These are phyloP conservation scores for Fusarium tupiense DNA, from an alignment of 2,329 filamentous ascomycete species.

Conservation along the genomic window DNA sequence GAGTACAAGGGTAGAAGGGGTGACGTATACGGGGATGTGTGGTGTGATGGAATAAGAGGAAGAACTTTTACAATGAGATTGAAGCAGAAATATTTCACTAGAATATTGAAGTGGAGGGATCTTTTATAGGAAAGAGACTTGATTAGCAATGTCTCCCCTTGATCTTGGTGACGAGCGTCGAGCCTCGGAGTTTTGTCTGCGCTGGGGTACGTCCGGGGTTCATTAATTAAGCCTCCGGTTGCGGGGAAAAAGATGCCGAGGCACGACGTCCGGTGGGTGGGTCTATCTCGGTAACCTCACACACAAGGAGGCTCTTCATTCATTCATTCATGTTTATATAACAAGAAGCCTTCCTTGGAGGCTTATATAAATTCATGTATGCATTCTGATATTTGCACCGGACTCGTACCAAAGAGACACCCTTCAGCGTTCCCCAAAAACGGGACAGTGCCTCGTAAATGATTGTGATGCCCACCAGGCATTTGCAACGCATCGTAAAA, in stretches of 20 bases:
- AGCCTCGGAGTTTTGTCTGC: conserved; percentile 33
- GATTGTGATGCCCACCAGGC: background rate
- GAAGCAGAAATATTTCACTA: background rate
- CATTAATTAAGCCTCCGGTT: conserved; percentile 36
- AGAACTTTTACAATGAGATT: background rate
- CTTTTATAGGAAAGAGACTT: conserved; percentile 22
- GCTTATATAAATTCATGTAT: background rate
- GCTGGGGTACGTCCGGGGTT: conserved; percentile 26
- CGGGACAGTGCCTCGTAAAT: background rate
- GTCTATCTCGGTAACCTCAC: conserved; percentile 24
- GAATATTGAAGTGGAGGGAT: background rate
- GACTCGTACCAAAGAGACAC: background rate
- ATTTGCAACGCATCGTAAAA: background rate
- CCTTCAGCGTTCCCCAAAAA: background rate
- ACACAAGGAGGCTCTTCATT: background rate
- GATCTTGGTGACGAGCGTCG: conserved; percentile 18
- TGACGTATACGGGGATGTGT: background rate
- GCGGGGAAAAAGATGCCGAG: conserved; percentile 46
- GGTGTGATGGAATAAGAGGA: background rate
- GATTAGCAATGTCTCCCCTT: conserved; percentile 12
- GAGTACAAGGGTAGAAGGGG: background rate
- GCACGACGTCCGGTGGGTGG: conserved; percentile 36
- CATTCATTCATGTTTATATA: background rate
- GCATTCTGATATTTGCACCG: background rate
- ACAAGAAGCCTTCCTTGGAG: background rate